Conservation (phyloP, 2,329 filamentous ascomycete genomes). For the Trichoderma cornu-damae region DNA sequence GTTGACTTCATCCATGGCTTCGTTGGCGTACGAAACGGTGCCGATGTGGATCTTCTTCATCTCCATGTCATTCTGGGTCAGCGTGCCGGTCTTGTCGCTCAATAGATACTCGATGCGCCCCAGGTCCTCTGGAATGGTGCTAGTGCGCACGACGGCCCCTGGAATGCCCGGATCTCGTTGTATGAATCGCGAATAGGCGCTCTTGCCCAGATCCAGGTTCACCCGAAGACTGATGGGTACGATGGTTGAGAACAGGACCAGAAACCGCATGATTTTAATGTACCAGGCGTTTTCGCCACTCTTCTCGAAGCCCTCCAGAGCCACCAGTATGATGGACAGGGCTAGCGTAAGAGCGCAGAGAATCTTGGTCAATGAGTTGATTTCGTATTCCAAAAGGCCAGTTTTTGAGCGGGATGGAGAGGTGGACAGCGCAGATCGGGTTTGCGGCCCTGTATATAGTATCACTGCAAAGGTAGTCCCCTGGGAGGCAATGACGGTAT, state of each 20-base stretch:
- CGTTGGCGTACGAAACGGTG: conserved; percentile 95
- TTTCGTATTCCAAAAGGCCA: conserved; percentile 88
- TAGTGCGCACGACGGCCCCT: conserved; percentile 88
- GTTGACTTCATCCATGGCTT: conserved; percentile 95
- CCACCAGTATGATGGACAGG: conserved; percentile 82
- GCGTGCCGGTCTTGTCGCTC: conserved; percentile 95
- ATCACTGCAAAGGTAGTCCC: conserved; percentile 84
- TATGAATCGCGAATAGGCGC: conserved; percentile 92
- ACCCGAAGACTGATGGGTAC: conserved; percentile 95
- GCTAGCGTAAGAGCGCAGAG: conserved; percentile 82
- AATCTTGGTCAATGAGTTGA: conserved; percentile 95
- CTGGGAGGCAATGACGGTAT: conserved; percentile 92
- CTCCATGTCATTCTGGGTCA: conserved; percentile 98
- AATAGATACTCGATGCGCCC: conserved; percentile 93
- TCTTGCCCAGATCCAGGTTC: conserved; percentile 95
- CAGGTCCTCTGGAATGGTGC: conserved; percentile 94
- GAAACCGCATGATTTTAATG: conserved; percentile 93
- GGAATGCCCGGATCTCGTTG: conserved; percentile 85
- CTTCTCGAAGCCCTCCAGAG: conserved; percentile 72
- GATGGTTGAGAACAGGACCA: conserved; percentile 98
- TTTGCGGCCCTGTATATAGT: conserved; percentile 91
- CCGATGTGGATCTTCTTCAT: conserved; percentile 98
- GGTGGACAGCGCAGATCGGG: conserved; percentile 87
- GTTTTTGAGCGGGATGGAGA: conserved; percentile 89
- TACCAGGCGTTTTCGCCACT: conserved; percentile 74